These are phyloP conservation scores for Pestalotiopsis sp. DNA, from an alignment of 2,329 filamentous ascomycete species.

Conservation along the genomic window DNA sequence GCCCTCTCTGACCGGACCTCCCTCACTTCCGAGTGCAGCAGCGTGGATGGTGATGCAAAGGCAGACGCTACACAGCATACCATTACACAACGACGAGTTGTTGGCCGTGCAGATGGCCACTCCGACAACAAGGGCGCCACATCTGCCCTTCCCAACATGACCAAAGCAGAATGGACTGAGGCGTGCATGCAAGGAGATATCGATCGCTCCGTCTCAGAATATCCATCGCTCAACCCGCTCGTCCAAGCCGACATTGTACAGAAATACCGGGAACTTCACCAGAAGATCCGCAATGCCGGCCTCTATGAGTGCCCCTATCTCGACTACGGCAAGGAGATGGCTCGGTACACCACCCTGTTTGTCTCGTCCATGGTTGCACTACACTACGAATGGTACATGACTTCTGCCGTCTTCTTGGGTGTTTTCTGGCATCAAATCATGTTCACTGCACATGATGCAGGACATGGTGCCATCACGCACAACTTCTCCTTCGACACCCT, in stretches of 20 bases:
- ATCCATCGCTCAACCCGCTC: slow-evolving; percentile 56
- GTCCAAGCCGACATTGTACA: slow-evolving; percentile 57
- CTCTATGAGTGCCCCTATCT: slow-evolving; percentile 61
- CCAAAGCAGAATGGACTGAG: slow-evolving; percentile 35
- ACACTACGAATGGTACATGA: slow-evolving; percentile 55
- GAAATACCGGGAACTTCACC: slow-evolving; percentile 60
- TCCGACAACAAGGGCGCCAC: not conserved
- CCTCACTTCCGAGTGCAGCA: slow-evolving; percentile 18
- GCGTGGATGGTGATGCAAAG: not conserved
- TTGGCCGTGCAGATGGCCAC: not conserved
- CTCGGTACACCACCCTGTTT: slow-evolving; percentile 58
- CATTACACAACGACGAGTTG: slow-evolving; percentile 4
- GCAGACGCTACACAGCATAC: not conserved
- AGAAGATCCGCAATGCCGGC: slow-evolving; percentile 55
- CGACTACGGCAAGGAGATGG: slow-evolving; percentile 60
- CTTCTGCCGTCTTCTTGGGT: slow-evolving; percentile 61
- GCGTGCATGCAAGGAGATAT: slow-evolving; percentile 39
- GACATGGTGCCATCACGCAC: slow-evolving; percentile 59
- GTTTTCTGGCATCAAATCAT: slow-evolving; percentile 71
- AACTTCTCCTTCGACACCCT: slow-evolving; percentile 61
- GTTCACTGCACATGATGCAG: slow-evolving; percentile 69
- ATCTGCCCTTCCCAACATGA: slow-evolving; percentile 4
- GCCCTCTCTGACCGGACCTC: slow-evolving; percentile 16
- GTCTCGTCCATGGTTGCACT: slow-evolving; percentile 48
- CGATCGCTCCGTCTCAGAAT: slow-evolving; percentile 38